Base-by-base conservation (phyloP, 2,329 filamentous ascomycete genomes). In the Xylariaceae sp. region DNA sequence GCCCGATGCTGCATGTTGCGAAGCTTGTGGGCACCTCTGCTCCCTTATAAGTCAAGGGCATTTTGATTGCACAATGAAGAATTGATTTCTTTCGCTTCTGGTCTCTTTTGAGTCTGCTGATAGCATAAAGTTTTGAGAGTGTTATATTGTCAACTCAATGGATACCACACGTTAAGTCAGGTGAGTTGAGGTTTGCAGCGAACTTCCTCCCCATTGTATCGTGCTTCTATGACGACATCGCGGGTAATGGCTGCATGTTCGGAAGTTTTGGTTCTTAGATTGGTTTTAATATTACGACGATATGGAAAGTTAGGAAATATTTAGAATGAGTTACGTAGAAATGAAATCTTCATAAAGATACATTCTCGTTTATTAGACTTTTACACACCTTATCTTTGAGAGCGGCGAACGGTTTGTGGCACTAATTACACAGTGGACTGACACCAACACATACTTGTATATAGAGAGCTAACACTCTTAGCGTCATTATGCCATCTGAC, bases 1-100 rank as follows among this genome's bases (percentile, higher is more conserved):
- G 55, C 5, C 60, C 60, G 37, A 63, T 62, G 45, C 60, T 63
- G 39, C 59, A 63, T 40, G 60, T 60, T 34, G 61, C 61, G 46
- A 56, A 64, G 46, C 54, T 59, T 10, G 58, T 62, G 34, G 61
- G 61, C 38, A 64, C 37, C 32, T 49, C 44, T 2, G 52, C 22
- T 11, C 44, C 49, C 14, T 52, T 34, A 44, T 57, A 57, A 10
- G 49, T 42, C 37, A 62, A 50, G 5, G 59, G 59, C 60, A 64
- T 64, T 4, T 48, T 45, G 37, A 14, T n/a, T n/a, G n/a, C n/a
- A n/a, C n/a, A n/a, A n/a, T n/a, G n/a, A n/a, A n/a, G n/a, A n/a
- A n/a, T n/a, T n/a, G n/a, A n/a, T n/a, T n/a, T n/a, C n/a, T n/a
- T n/a, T n/a, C n/a, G n/a, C n/a, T n/a, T n/a, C n/a, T n/a, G n/a